Evolutionary conservation across 1,284 basidiomycete genomes (phyloP).

Genomic region (Acaromyces ingoldii): DNA sequence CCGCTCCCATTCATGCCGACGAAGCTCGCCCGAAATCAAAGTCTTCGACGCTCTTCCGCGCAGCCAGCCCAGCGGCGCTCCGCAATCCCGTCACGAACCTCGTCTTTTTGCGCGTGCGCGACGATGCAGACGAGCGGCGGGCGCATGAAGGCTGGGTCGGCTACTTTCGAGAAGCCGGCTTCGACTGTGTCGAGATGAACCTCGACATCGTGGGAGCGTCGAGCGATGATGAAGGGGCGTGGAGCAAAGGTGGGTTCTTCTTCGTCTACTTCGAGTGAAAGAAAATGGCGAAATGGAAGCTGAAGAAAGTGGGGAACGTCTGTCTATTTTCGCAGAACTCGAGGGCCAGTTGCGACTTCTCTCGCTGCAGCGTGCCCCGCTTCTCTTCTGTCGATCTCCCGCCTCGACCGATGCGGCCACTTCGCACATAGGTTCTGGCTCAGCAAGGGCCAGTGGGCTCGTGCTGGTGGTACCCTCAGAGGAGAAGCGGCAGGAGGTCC

Average conservation of each 20-base stretch:
- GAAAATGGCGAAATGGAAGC: neutral
- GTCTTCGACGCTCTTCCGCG: neutral
- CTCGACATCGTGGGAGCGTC: neutral
- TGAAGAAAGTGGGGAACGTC: neutral
- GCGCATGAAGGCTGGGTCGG: conserved; percentile 1
- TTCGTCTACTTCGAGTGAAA: neutral
- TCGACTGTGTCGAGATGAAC: conserved; percentile 4
- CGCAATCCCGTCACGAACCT: neutral
- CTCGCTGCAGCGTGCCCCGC: conserved; percentile 1
- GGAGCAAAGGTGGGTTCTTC: neutral
- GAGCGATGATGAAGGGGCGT: neutral
- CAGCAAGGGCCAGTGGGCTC: too few species aligned
- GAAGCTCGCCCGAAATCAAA: neutral
- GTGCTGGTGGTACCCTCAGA: too few species aligned
- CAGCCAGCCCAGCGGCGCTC: neutral
- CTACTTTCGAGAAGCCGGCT: conserved; percentile 3
- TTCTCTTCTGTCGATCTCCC: too few species aligned
- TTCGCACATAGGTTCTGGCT: too few species aligned
- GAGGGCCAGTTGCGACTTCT: neutral
- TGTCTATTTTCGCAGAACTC: neutral
- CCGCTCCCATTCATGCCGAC: neutral
- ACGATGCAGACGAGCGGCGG: neutral
- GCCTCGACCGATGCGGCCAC: too few species aligned
- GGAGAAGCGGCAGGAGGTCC: too few species aligned
- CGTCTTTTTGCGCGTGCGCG: conserved; percentile 2